phyloP scores from a whole-genome alignment of 2,329 filamentous ascomycete genomes.

The Pseudogymnoascus sp. region DNA sequence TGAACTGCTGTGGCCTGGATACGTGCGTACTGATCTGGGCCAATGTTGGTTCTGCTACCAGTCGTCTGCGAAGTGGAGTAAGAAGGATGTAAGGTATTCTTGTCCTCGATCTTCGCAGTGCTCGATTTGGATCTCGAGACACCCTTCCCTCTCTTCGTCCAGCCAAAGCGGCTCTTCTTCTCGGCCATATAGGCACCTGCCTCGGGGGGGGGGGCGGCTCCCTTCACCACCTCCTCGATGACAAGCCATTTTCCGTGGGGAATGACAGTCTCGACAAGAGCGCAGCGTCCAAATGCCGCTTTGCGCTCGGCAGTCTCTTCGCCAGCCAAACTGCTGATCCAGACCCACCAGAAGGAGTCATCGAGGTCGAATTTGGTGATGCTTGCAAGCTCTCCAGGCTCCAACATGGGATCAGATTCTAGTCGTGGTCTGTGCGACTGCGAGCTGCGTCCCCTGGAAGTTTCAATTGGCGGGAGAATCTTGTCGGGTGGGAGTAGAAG shows the following conservation, averaged over 20 bases:
- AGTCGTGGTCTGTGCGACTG: slow-evolving; percentile 71
- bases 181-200: slow-evolving; percentile 85
- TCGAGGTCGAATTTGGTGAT: slow-evolving; percentile 81
- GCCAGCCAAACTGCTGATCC: slow-evolving; percentile 91
- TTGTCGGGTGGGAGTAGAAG: slow-evolving; percentile 86
- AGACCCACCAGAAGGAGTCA: slow-evolving; percentile 99
- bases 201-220: slow-evolving; percentile 75
- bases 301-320: slow-evolving; percentile 84
- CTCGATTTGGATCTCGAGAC: slow-evolving; percentile 62
- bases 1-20: slow-evolving; percentile 87
- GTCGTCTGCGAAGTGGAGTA: slow-evolving; percentile 33
- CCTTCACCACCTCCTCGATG: slow-evolving; percentile 93
- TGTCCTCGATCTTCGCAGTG: slow-evolving; percentile 48
- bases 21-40: slow-evolving; percentile 81
- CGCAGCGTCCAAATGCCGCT: slow-evolving; percentile 86
- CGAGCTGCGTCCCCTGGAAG: slow-evolving; percentile 69
- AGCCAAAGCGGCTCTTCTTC: slow-evolving; percentile 92
- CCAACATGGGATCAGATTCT: slow-evolving; percentile 60
- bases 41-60: slow-evolving; percentile 74
- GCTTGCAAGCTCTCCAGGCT: slow-evolving; percentile 90
- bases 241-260: slow-evolving; percentile 79
- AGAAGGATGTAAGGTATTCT: slow-evolving; percentile 32
- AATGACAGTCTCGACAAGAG: slow-evolving; percentile 82
- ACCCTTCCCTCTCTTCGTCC: slow-evolving; percentile 60
- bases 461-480: slow-evolving; percentile 74